Percentiles rank a stretch among this genome's conserved stretches.
These are phyloP conservation scores for Sistotremastrum suecicum DNA, from an alignment of 768 basidiomycete genomes.

Conservation along the genomic window DNA sequence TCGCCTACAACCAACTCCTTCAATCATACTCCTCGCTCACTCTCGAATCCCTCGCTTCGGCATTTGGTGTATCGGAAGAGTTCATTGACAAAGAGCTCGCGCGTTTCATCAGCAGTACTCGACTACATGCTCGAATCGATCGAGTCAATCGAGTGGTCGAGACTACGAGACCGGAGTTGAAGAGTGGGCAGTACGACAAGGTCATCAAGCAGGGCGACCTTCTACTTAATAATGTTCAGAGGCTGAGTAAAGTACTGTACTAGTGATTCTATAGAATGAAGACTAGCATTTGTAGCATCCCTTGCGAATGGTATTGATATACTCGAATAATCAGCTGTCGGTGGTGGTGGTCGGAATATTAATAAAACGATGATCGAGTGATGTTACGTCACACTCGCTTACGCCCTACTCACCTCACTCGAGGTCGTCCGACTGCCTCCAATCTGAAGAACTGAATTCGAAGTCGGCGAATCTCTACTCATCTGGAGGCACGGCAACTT, in stretches of 20 bases:
- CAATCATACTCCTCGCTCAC: slow-evolving; percentile 86
- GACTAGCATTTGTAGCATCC: no score
- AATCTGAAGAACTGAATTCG: no score
- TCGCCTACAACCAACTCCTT: slow-evolving; percentile 84
- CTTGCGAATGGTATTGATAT: no score
- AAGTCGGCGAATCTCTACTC: no score
- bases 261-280: slow-evolving; percentile 10
- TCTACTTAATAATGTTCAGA: slow-evolving; percentile 73
- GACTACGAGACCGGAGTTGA: slow-evolving; percentile 62
- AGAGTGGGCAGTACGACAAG: slow-evolving; percentile 83
- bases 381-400: no score
- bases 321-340: no score
- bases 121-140: slow-evolving; percentile 83
- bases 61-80: slow-evolving; percentile 80
- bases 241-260: slow-evolving; percentile 79
- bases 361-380: no score
- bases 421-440: no score
- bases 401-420: no score
- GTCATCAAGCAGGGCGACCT: slow-evolving; percentile 91
- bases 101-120: slow-evolving; percentile 76
- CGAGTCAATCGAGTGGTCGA: slow-evolving; percentile 91
- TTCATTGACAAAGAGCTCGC: slow-evolving; percentile 92
- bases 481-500: no score
- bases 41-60: slow-evolving; percentile 66
- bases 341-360: no score